phyloP scores from a whole-genome alignment of 1,284 basidiomycete species.

The Pseudozyma sp. region DNA sequence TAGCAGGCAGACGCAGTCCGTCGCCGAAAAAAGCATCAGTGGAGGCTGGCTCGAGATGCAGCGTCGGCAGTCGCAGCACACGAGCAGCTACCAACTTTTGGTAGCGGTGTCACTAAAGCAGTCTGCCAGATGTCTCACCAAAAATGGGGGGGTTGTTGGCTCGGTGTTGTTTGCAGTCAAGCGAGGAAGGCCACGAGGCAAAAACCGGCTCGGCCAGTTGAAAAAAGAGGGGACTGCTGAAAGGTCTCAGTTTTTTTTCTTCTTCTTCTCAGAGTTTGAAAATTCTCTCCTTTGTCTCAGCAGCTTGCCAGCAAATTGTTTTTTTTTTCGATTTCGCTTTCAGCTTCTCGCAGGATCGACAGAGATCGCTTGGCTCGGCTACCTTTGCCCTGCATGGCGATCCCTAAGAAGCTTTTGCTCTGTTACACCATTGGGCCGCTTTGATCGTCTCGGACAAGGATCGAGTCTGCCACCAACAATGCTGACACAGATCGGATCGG shows the following conservation, averaged over 20 bases:
- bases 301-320: too few species aligned
- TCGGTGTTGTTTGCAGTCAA: background rate
- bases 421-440: background rate
- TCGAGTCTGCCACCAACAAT: too few species aligned
- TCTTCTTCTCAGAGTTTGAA: too few species aligned
- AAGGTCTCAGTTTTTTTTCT: background rate
- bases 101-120: background rate
- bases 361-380: conserved; percentile 14
- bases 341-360: background rate
- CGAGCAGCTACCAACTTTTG: background rate
- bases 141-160: background rate
- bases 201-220: background rate
- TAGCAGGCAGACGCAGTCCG: too few species aligned
- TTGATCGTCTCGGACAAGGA: too few species aligned
- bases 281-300: too few species aligned
- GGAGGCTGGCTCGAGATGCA: too few species aligned
- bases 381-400: conserved; percentile 15
- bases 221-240: background rate
- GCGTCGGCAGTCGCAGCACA: too few species aligned
- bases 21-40: too few species aligned
- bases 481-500: too few species aligned
- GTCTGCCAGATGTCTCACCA: too few species aligned
- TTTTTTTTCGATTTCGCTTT: too few species aligned
- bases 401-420: conserved; percentile 13
- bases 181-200: background rate